Percentiles rank a stretch among this genome's conserved stretches.
phyloP scores from a whole-genome alignment of 495 filamentous ascomycete species.

The Aspergillus biplanus region DNA sequence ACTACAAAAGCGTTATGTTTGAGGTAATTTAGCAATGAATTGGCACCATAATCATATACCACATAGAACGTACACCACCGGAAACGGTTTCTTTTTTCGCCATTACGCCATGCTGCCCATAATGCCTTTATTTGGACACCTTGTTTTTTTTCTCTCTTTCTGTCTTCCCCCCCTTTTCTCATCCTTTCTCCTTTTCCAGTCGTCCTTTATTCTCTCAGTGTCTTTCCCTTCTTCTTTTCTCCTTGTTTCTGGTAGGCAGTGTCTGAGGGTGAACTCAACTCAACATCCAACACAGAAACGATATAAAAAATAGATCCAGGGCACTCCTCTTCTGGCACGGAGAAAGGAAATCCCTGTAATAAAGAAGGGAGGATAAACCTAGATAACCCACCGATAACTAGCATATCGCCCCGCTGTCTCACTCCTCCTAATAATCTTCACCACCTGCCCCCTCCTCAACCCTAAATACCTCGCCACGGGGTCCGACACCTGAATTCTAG shows the following conservation, averaged over 20 bases:
- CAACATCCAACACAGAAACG: background rate
- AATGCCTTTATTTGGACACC: conserved; percentile 40
- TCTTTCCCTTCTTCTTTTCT: conserved; percentile 15
- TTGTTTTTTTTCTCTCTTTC: conserved; percentile 36
- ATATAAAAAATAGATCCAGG: background rate
- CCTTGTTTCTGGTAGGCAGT: background rate
- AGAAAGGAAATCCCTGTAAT: background rate
- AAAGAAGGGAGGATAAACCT: conserved; percentile 14
- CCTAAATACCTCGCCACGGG: conserved; percentile 92
- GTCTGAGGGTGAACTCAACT: background rate
- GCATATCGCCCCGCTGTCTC: conserved; percentile 60
- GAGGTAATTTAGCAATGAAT: background rate
- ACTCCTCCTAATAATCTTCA: conserved; percentile 94
- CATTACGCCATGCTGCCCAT: conserved; percentile 53
- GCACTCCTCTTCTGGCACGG: background rate
- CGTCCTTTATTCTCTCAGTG: background rate
- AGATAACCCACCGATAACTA: conserved; percentile 69
- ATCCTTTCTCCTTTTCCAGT: conserved; percentile 5
- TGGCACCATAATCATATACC: conserved; percentile 5
- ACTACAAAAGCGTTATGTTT: conserved; percentile 2
- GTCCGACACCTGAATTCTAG: conserved; percentile 86
- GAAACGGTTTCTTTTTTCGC: conserved; percentile 36
- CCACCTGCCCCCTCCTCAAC: conserved; percentile 89
- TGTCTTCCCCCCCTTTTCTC: conserved; percentile 8
- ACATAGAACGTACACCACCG: conserved; percentile 32